Percentiles rank a stretch among this genome's conserved stretches.
Evolutionary conservation across 805 yeast species (phyloP).

Genomic region (Starmerella powellii): DNA sequence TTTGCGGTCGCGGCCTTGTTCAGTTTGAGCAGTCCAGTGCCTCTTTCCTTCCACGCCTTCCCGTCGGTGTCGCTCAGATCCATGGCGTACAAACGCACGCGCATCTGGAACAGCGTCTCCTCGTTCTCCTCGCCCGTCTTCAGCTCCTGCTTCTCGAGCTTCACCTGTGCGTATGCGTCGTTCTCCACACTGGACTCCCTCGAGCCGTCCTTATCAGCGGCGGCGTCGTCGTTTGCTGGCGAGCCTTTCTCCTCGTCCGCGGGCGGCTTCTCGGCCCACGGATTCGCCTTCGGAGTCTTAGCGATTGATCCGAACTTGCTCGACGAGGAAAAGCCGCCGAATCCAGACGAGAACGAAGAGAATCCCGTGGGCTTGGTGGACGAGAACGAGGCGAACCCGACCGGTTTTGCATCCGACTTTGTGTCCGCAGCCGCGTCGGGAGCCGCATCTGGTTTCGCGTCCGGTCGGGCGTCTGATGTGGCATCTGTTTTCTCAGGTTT

Average conservation of each 20-base stretch:
- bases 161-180: slow-evolving; percentile 28
- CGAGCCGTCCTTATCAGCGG: neutral
- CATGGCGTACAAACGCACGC: slow-evolving; percentile 64
- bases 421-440: no score
- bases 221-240: neutral
- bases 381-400: slow-evolving; percentile 5
- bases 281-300: neutral
- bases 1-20: slow-evolving; percentile 34
- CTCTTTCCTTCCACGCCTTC: slow-evolving; percentile 93
- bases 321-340: slow-evolving; percentile 2
- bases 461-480: no score
- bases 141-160: slow-evolving; percentile 30
- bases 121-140: slow-evolving; percentile 92
- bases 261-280: slow-evolving; percentile 2
- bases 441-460: no score
- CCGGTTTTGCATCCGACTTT: slow-evolving; percentile 12
- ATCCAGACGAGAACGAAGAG: slow-evolving; percentile 11
- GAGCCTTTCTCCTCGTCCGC: neutral
- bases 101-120: slow-evolving; percentile 49
- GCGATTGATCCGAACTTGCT: neutral
- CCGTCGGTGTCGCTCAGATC: slow-evolving; percentile 45
- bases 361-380: slow-evolving; percentile 8
- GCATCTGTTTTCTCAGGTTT: neutral
- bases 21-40: slow-evolving; percentile 76
- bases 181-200: neutral